Base-by-base conservation (phyloP, 129 eudicot genomes). In the Silybum marianum region DNA sequence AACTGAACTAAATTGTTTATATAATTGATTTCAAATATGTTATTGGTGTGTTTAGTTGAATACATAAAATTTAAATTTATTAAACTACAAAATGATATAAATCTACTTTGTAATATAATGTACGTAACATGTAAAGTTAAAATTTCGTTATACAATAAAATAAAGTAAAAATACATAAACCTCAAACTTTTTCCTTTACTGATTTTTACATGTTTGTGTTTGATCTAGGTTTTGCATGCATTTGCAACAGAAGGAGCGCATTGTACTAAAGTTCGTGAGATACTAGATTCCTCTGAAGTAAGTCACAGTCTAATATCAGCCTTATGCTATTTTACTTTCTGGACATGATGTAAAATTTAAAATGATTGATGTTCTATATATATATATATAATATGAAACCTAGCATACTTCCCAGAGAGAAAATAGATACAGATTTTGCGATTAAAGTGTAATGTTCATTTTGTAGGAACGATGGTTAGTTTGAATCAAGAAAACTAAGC, bases 191-290 rank as follows among this genome's bases (percentile, higher is more conserved):
- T n/a, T n/a, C 16, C 54, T 39, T 73, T 16, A 9, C 38, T 73
- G 69, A 74, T 75, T 44, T 78, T 22, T 3, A 76, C 21, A 18
- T 39, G n/a, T 72, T 22, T 74, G 6, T 2, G 63, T 62, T 44
- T 81, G 63, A 60, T 83, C 72, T 77, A 93, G 98, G 98, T 96
- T 74, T 85, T 96, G 83, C 99, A 89, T 87, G 98, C 99, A 83
- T 95, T 93, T 87, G 97, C 99, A 51, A 86, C 98, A 18, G 98
- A 95, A 85, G 99, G 99, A 73, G 95, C 96, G 7, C 93, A 95
- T 78, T 95, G 97, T 84, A 78, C 82, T 36, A 92, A 90, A 92
- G 99, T 95, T 73, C 93, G 90, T 24, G 97, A 90, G 62, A 90
- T 95, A 79, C 89, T 95, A 80, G 86, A 92, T 85, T 76, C 97